Conservation (phyloP, 129 eudicot genomes). For the Oenanthe sinensis region DNA sequence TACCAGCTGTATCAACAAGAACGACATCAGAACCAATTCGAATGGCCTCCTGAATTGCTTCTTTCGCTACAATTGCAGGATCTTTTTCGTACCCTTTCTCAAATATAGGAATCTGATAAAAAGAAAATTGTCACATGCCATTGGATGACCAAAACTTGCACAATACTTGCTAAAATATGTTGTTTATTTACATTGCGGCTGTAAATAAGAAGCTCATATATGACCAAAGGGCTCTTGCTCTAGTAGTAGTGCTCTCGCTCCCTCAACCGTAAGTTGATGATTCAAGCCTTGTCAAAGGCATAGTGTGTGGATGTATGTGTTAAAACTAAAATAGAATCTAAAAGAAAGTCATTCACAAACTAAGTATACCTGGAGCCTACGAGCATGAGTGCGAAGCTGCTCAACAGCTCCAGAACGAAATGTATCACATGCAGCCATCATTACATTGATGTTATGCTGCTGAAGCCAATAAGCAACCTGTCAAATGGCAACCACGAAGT, state of each 20-base stretch:
- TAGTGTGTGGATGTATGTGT: neutral
- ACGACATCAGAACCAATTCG: slow-evolving; percentile 92
- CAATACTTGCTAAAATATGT: neutral
- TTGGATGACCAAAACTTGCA: neutral
- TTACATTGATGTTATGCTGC: slow-evolving; percentile 81
- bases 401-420: slow-evolving; percentile 98
- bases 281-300: neutral
- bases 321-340: neutral
- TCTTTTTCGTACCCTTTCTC: slow-evolving; percentile 99
- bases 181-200: neutral
- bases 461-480: slow-evolving; percentile 98
- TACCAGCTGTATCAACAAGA: slow-evolving; percentile 98
- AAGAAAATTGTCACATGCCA: neutral
- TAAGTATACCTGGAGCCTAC: slow-evolving; percentile 76
- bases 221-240: neutral
- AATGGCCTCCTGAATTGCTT: slow-evolving; percentile 86
- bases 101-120: slow-evolving; percentile 76
- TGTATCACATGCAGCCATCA: slow-evolving; percentile 99
- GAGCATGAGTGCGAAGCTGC: slow-evolving; percentile 97
- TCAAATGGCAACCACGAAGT: slow-evolving; percentile 11
- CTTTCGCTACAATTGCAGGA: slow-evolving; percentile 96
- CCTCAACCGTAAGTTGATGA: neutral
- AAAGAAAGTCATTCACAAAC: neutral
- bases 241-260: neutral
- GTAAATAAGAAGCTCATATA: neutral